Evolutionary conservation across 805 yeast genomes (phyloP).

Genomic region (Metahyphopichia silvanorum): DNA sequence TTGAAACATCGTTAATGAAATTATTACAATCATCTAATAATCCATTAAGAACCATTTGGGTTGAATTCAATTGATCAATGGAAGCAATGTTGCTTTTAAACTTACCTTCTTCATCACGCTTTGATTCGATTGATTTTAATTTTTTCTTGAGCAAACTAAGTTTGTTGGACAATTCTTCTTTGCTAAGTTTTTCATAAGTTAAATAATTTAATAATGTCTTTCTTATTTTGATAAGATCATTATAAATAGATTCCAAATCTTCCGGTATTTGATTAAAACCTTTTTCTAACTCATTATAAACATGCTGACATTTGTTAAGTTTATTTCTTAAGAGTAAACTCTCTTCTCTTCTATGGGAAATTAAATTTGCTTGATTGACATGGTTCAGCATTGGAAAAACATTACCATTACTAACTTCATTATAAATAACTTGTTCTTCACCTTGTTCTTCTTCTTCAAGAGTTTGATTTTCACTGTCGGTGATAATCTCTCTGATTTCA

Average conservation of each 20-base stretch:
- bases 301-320: constrained; percentile 57
- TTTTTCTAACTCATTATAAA: constrained; percentile 54
- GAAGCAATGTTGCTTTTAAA: constrained; percentile 30
- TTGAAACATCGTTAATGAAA: constrained; percentile 62
- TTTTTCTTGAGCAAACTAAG: constrained; percentile 17
- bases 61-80: constrained; percentile 16
- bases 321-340: constrained; percentile 61
- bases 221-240: constrained; percentile 59
- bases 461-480: constrained; percentile 22
- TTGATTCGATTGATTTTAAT: constrained; percentile 25
- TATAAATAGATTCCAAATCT: constrained; percentile 45
- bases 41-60: constrained; percentile 60
- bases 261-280: constrained; percentile 41
- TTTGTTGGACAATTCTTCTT: constrained; percentile 10
- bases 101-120: constrained; percentile 56
- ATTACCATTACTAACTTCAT: constrained; percentile 10
- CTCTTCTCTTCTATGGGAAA: constrained; percentile 50
- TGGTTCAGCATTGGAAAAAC: neutral
- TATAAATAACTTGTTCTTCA: constrained; percentile 8
- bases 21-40: constrained; percentile 81
- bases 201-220: constrained; percentile 49
- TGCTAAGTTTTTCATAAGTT: constrained; percentile 12
- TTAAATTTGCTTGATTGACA: constrained; percentile 11
- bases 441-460: constrained; percentile 8
- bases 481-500: constrained; percentile 66